Evolutionary conservation across 2,329 filamentous ascomycete genomes (phyloP), one percentile per base, ranked within the genome.

Genomic region (Colletotrichum sp.): DNA sequence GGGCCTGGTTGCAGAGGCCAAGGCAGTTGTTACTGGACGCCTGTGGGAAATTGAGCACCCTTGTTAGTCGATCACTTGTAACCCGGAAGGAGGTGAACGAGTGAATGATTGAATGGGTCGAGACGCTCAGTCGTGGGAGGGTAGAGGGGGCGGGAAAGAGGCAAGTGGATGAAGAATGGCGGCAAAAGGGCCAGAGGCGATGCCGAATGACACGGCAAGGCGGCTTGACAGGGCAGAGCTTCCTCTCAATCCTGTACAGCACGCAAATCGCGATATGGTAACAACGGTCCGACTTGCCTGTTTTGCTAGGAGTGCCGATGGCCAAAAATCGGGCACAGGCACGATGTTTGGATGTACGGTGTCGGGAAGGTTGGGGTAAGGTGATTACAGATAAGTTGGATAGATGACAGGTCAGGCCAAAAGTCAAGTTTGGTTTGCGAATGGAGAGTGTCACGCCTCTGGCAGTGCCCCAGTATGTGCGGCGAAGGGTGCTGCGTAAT

Each of bases 401-500:
- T 24, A 34, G 62, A 65, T 30, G 38, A 28, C n/a, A 43, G 24
- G 24, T 38, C 32, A 43, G 21, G 32, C n/a, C 61, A 26, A 28
- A 28, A 21, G 61, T 30, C 34, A 63, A 63, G 59, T 26, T 38
- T 55, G 65, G 65, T 56, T 58, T 28, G 32, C 52, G 52, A 21
- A 34, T 61, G 58, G 58, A 28, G n/a, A 71, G 61, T 72, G 72
- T 74, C 55, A 65, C 69, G 48, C 69, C 18, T 30, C 24, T 18
- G 9, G 16, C 61, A 36, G 61, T 30, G 30, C 65, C 38, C 30
- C 62, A 26, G 36, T 30, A 65, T 38, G 58, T 71, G 65, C 65
- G 69, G 73, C 65, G 70, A 48, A 62, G 58, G 66, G 59, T 75
- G 43, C 43, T 52, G 71, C 71, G 73, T 75, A 75, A 75, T 75